A percentile compares a stretch with the other conserved stretches of the same genome.
These are phyloP conservation scores for Brassica rapa DNA, from an alignment of 345 rosid species.

Conservation along the genomic window DNA sequence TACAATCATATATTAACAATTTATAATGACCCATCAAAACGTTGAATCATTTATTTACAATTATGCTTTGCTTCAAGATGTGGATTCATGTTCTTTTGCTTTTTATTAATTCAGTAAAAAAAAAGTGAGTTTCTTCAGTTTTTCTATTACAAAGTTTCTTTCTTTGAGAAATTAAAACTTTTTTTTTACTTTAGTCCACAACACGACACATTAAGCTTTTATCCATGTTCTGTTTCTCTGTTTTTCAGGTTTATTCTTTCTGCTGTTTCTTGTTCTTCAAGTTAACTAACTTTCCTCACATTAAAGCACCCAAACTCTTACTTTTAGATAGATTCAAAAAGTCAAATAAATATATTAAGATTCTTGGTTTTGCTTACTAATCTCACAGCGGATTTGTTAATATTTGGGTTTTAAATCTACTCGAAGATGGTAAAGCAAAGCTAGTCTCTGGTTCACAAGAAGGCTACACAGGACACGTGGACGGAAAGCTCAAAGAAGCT, in stretches of 20 bases:
- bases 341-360: neutral
- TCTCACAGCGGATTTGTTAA: neutral
- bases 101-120: constrained; percentile 22
- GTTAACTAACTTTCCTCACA: constrained; percentile 23
- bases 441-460: constrained; percentile 83
- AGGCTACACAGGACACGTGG: constrained; percentile 88
- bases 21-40: constrained; percentile 19
- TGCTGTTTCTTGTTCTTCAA: constrained; percentile 30
- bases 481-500: constrained; percentile 78
- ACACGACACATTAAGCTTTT: constrained; percentile 34
- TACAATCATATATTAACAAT: neutral
- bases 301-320: constrained; percentile 6
- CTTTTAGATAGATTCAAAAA: constrained; percentile 7
- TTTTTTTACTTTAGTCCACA: constrained; percentile 34
- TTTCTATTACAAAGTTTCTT: constrained; percentile 32
- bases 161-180: constrained; percentile 10
- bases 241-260: constrained; percentile 20
- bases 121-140: constrained; percentile 40
- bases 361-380: neutral
- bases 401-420: constrained; percentile 14
- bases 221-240: constrained; percentile 18
- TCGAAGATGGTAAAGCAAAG: constrained; percentile 86
- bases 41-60: neutral
- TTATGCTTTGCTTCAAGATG: constrained; percentile 48
- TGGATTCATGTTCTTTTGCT: constrained; percentile 14